Percentiles rank a stretch among this genome's conserved stretches.
phyloP scores from a whole-genome alignment of 306 rosid species.

The Trichosanthes cucumerina region DNA sequence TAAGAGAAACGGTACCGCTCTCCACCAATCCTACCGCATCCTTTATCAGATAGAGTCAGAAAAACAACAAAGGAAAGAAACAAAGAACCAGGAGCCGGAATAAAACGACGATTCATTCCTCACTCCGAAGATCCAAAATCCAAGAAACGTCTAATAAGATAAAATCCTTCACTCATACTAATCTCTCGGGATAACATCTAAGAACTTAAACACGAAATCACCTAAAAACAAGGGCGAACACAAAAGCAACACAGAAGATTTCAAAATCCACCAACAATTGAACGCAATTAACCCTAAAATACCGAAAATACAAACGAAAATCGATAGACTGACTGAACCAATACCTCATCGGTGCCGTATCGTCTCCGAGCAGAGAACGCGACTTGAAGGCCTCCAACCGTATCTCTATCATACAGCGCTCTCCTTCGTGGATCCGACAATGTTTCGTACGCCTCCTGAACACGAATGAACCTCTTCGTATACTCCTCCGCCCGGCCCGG shows the following conservation, averaged over 20 bases:
- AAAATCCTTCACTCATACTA: neutral
- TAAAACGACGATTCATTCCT: neutral
- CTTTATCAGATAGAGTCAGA: neutral
- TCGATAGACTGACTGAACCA: neutral
- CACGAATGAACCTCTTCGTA: slow-evolving; percentile 60
- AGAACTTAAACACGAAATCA: neutral
- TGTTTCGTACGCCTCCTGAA: slow-evolving; percentile 87
- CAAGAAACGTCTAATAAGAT: neutral
- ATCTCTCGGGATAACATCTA: neutral
- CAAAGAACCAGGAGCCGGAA: neutral
- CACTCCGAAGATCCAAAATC: neutral
- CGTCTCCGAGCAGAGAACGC: slow-evolving; percentile 50
- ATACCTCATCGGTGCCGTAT: slow-evolving; percentile 10
- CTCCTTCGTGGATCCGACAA: slow-evolving; percentile 59
- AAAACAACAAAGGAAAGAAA: neutral
- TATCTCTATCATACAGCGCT: slow-evolving; percentile 59
- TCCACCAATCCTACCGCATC: neutral
- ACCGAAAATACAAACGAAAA: neutral
- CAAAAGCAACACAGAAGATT: neutral
- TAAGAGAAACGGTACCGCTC: neutral
- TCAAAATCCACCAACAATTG: neutral
- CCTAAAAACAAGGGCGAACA: neutral
- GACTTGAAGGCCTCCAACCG: slow-evolving; percentile 59
- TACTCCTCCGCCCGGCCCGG: slow-evolving; percentile 73
- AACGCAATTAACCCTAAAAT: neutral